A percentile compares a stretch with the other conserved stretches of the same genome.
These are phyloP conservation scores for Diaporthe vaccinii DNA, from an alignment of 2,329 filamentous ascomycete species.

Conservation along the genomic window DNA sequence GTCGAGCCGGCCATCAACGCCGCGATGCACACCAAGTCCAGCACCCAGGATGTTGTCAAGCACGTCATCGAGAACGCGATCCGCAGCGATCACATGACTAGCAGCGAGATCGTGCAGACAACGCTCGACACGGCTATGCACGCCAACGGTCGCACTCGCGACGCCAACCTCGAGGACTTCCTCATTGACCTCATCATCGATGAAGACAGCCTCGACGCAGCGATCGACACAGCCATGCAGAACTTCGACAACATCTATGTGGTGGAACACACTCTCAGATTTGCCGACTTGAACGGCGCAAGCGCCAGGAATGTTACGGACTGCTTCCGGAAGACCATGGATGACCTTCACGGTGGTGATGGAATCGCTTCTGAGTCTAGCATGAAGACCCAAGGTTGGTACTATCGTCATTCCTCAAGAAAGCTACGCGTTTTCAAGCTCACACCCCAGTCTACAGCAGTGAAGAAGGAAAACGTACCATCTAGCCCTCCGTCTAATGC, in stretches of 20 bases:
- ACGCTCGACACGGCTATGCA: not conserved
- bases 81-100: not conserved
- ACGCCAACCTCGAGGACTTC: not conserved
- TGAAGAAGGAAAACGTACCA: too few species aligned
- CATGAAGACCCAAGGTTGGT: too few species aligned
- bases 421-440: not conserved
- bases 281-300: too few species aligned
- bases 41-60: not conserved
- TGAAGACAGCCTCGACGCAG: not conserved
- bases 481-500: too few species aligned
- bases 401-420: rapidly evolving
- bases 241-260: too few species aligned
- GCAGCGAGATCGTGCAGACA: not conserved
- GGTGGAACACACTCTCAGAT: too few species aligned
- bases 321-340: too few species aligned
- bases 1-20: not conserved
- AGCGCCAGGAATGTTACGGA: too few species aligned
- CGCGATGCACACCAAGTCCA: not conserved
- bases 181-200: not conserved
- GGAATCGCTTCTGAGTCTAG: too few species aligned
- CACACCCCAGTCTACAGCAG: rapidly evolving
- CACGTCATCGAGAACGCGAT: not conserved
- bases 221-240: not conserved
- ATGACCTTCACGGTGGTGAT: too few species aligned
- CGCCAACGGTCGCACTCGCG: not conserved